phyloP scores from a whole-genome alignment of 140 eudicot species.

The Oenanthe javanica region DNA sequence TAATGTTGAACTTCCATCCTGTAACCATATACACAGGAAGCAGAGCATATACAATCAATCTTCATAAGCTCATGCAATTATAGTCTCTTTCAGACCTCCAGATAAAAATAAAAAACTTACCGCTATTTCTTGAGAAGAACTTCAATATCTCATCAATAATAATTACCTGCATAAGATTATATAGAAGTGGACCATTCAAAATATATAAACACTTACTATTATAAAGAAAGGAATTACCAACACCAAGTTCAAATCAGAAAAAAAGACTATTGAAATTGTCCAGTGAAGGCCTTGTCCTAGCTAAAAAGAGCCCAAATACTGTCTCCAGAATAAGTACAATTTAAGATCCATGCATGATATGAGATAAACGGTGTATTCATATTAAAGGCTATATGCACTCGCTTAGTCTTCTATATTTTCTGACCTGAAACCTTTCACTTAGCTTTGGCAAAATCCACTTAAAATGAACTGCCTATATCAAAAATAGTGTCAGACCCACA shows the following conservation, averaged over 20 bases:
- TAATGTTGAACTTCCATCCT: constrained; percentile 54
- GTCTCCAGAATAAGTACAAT: not conserved
- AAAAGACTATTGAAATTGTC: not conserved
- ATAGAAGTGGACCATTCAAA: not conserved
- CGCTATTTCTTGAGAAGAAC: constrained; percentile 65
- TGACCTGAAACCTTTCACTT: not conserved
- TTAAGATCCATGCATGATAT: not conserved
- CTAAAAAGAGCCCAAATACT: not conserved
- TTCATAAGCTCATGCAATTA: not conserved
- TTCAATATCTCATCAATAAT: constrained; percentile 92
- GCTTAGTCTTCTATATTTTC: not conserved
- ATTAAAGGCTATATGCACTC: not conserved
- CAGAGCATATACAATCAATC: not conserved
- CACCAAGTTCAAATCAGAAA: not conserved
- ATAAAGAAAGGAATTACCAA: not conserved
- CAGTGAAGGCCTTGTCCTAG: not conserved
- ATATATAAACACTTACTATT: not conserved
- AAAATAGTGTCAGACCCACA: not conserved
- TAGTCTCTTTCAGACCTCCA: not conserved
- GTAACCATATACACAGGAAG: constrained; percentile 6
- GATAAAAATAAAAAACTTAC: constrained; percentile 26
- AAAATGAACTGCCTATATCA: not conserved
- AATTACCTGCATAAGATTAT: constrained; percentile 54
- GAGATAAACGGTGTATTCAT: not conserved
- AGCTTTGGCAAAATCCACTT: not conserved